A percentile compares a stretch with the other conserved stretches of the same genome.
phyloP scores from a whole-genome alignment of 2,329 filamentous ascomycete species.

The Pseudogymnoascus sp. region DNA sequence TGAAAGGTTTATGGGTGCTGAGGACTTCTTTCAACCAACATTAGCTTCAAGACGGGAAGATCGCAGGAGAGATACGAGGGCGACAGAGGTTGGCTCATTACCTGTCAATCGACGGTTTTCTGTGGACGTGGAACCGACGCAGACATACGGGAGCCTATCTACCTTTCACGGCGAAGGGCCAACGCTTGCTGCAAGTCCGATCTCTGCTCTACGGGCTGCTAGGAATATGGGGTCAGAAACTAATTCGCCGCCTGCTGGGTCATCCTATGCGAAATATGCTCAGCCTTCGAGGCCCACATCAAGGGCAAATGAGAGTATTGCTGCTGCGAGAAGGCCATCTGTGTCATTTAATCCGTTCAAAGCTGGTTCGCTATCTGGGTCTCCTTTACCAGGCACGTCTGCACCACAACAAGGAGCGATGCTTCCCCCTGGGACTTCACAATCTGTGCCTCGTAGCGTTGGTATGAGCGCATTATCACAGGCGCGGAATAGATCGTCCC shows the following conservation, averaged over 20 bases:
- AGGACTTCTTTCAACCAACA: constrained; percentile 77
- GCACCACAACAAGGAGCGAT: constrained; percentile 20
- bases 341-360: constrained; percentile 96
- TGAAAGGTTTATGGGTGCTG: constrained; percentile 85
- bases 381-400: constrained; percentile 46
- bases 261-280: constrained; percentile 33
- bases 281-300: constrained; percentile 22
- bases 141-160: constrained; percentile 81
- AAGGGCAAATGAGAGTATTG: constrained; percentile 40
- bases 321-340: constrained; percentile 60
- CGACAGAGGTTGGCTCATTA: constrained; percentile 61
- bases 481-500: constrained; percentile 59
- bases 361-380: constrained; percentile 86
- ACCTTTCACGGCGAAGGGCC: constrained; percentile 82
- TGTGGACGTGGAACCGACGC: constrained; percentile 52
- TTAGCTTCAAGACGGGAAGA: constrained; percentile 36
- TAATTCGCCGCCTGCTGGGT: constrained; percentile 46
- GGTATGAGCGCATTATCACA: constrained; percentile 44
- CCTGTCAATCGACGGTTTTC: constrained; percentile 49
- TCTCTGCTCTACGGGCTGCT: constrained; percentile 70
- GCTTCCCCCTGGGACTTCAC: constrained; percentile 43
- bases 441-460: constrained; percentile 41
- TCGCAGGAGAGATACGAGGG: constrained; percentile 30
- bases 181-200: constrained; percentile 70
- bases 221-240: constrained; percentile 52